Evolutionary conservation across 129 eudicot species (phyloP).

Genomic region (Tagetes patula): DNA sequence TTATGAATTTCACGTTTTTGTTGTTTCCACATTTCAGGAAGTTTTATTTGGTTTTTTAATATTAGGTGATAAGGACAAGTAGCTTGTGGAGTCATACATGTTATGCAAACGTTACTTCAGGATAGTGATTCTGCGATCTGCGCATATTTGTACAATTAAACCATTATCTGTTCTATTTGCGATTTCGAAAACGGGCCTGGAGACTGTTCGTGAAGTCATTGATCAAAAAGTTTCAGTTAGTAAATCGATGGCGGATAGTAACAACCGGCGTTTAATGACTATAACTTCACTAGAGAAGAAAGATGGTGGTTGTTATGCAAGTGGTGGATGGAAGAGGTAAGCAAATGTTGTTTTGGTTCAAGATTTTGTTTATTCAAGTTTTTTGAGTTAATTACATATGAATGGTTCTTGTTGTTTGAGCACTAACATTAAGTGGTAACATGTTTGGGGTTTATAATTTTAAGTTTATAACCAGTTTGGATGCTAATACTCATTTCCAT

Average conservation of each 20-base stretch:
- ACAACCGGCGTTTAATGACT: conserved; percentile 28
- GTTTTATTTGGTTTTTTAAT: conserved; percentile 11
- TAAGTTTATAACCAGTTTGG: too few species aligned
- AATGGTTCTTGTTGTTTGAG: neutral
- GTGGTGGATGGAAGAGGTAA: conserved; percentile 93
- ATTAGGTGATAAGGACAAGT: conserved; percentile 17
- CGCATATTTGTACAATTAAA: conserved; percentile 32
- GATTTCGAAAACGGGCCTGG: conserved; percentile 22
- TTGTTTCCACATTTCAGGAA: conserved; percentile 7
- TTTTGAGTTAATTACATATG: neutral
- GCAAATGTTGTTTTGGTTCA: conserved; percentile 40
- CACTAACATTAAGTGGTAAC: too few species aligned
- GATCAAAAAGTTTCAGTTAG: conserved; percentile 29
- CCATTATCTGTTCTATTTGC: conserved; percentile 30
- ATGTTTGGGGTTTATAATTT: too few species aligned
- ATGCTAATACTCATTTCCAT: too few species aligned
- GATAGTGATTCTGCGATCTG: conserved; percentile 44
- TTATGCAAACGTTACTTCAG: conserved; percentile 49
- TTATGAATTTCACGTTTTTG: neutral
- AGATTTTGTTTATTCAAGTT: neutral
- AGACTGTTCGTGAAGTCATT: conserved; percentile 27
- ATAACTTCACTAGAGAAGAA: conserved; percentile 53
- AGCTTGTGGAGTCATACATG: conserved; percentile 34
- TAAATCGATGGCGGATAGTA: conserved; percentile 62
- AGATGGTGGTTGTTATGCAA: conserved; percentile 61